These are phyloP conservation scores for Pythium aquatile DNA, from an alignment of 352 stramenopile genomes.

Conservation along the genomic window DNA sequence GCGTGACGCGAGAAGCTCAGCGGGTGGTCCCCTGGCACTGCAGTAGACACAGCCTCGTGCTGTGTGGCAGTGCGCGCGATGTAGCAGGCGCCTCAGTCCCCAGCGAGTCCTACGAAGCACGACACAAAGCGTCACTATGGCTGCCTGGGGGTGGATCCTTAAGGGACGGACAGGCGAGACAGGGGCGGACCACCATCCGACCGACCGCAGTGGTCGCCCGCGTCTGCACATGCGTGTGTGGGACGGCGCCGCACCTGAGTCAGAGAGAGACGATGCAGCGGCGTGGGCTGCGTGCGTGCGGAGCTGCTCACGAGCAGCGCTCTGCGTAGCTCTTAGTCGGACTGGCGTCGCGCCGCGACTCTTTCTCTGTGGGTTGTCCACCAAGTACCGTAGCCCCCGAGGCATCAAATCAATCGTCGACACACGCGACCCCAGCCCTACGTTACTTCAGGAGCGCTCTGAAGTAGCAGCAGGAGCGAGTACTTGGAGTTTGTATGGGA, in stretches of 20 bases:
- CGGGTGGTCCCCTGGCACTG: background rate
- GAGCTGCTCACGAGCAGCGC: slow-evolving; percentile 1
- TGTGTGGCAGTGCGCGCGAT: background rate
- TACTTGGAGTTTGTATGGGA: slow-evolving; percentile 22
- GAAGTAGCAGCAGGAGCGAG: slow-evolving; percentile 20
- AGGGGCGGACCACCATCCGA: slow-evolving; percentile 9
- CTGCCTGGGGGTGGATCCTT: slow-evolving; percentile 22
- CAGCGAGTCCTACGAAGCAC: slow-evolving; percentile 6
- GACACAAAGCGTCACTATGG: slow-evolving; percentile 12
- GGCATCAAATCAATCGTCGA: slow-evolving; percentile 32
- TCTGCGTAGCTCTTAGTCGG: background rate
- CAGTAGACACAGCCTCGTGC: background rate
- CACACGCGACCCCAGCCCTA: slow-evolving; percentile 14
- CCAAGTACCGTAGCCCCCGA: slow-evolving; percentile 29
- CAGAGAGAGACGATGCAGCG: background rate
- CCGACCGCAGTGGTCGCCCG: background rate
- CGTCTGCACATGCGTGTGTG: background rate
- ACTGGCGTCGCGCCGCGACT: background rate
- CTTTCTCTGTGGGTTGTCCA: slow-evolving; percentile 20
- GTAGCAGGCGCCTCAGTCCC: background rate
- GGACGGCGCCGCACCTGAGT: background rate
- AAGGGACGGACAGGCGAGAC: slow-evolving; percentile 23
- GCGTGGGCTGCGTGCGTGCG: background rate
- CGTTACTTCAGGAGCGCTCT: slow-evolving; percentile 26
- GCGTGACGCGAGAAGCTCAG: slow-evolving; percentile 16